Evolutionary conservation across 2,329 filamentous ascomycete genomes (phyloP), one percentile per base, ranked within the genome.

Genomic region (Curvularia spicifera): DNA sequence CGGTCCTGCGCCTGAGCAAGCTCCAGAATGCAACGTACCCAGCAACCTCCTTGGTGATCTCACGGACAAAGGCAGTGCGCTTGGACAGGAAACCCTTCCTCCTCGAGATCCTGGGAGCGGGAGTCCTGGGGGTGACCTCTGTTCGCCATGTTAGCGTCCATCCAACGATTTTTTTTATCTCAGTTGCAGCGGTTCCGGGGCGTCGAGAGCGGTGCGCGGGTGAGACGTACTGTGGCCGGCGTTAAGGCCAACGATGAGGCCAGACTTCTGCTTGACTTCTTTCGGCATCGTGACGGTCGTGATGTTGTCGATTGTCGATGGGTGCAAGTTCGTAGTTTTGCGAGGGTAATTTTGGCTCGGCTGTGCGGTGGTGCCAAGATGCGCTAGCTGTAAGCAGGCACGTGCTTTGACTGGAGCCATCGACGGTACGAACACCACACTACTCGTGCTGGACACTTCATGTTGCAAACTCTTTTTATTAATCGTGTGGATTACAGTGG

Each of bases 31-130:
- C 42, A 66, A 86, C 89, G 78, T 88, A 93, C 90, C 91, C 95
- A 82, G 93, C 89, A 81, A 98, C 95, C 86, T 99, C 95, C 87
- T 96, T 96, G 82, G 97, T 92, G 80, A 99, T 90, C 79, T 97
- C 93, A 76, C 95, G 88, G 74, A 98, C 94, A 84, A 99, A 98
- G 76, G 91, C 89, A 75, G 95, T 98, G 78, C 93, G 89, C 89
- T 96, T 97, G 85, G 91, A 96, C 78, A 96, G 85, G 84, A 95
- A 91, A 75, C 95, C 95, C 88, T 97, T 98, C 85, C 89, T 93
- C 91, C 80, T 78, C 67, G 81, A 83, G 68, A 83, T 78, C 68
- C 78, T 78, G 66, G 79, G 74, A 70, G 80, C 80, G 58, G 80
- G 78, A 71, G 79, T 78, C 76, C 78, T 80, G 45, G 80, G 80